phyloP scores from a whole-genome alignment of 164 flowering plant genomes.

The Sedum album region DNA sequence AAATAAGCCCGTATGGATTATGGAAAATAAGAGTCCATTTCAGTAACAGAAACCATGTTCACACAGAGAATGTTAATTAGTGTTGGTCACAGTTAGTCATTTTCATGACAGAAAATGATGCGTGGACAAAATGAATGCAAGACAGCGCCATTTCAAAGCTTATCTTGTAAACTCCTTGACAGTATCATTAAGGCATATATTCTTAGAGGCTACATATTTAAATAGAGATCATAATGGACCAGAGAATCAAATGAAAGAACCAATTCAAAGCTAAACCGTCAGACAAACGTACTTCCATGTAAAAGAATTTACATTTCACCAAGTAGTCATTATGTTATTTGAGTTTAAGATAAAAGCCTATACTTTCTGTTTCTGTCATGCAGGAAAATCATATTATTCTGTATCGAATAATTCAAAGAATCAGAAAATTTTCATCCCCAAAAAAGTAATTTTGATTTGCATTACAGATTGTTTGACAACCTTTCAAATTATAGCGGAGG shows the following conservation, averaged over 20 bases:
- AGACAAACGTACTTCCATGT: slow-evolving; percentile 11
- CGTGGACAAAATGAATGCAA: slow-evolving; percentile 1
- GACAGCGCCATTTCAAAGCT: slow-evolving; percentile 2
- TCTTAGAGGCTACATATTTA: background rate
- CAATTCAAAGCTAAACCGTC: background rate
- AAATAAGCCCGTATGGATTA: too few relatives aligned
- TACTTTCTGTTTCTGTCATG: background rate
- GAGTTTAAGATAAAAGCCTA: background rate
- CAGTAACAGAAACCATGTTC: too few relatives aligned
- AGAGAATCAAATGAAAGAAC: background rate
- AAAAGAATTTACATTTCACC: background rate
- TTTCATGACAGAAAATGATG: background rate
- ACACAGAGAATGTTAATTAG: too few relatives aligned
- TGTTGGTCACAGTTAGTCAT: background rate
- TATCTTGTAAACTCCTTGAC: background rate
- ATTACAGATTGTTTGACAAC: background rate
- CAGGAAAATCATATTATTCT: background rate
- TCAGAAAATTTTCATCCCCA: background rate
- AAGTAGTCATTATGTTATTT: background rate
- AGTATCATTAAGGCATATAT: background rate
- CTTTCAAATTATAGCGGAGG: background rate
- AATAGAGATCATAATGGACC: background rate
- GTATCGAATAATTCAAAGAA: background rate
- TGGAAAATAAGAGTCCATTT: too few relatives aligned
- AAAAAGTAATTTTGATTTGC: background rate